phyloP scores from a whole-genome alignment of 768 basidiomycete species.

The Calocybe gangraenosa region DNA sequence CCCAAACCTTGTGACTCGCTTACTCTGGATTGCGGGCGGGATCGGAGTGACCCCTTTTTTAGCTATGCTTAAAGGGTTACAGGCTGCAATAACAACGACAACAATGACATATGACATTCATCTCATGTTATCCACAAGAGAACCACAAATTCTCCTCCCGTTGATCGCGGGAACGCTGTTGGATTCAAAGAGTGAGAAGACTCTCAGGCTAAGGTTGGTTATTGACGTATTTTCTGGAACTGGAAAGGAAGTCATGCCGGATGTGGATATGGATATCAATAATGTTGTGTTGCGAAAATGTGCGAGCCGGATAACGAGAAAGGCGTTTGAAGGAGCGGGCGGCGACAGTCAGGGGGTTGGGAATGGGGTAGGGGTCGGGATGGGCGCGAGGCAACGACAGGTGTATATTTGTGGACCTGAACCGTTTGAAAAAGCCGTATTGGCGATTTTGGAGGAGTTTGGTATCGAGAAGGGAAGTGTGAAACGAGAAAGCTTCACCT shows the following conservation, averaged over 20 bases:
- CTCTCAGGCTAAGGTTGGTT: constrained; percentile 16
- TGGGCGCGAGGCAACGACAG: constrained; percentile 18
- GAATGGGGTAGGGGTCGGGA: too few relatives aligned
- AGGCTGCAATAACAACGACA: background rate
- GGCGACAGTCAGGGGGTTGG: background rate
- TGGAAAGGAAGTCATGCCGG: constrained; percentile 10
- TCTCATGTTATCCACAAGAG: constrained; percentile 47
- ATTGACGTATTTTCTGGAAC: constrained; percentile 45
- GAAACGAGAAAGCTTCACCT: constrained; percentile 34
- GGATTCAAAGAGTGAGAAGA: constrained; percentile 8
- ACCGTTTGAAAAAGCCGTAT: constrained; percentile 36
- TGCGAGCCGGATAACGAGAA: constrained; percentile 20
- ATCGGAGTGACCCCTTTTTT: constrained; percentile 65
- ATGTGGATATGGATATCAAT: constrained; percentile 6
- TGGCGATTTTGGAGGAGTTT: constrained; percentile 27
- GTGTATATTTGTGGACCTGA: constrained; percentile 49
- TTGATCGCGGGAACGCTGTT: constrained; percentile 31
- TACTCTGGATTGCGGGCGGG: constrained; percentile 62
- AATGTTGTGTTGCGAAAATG: constrained; percentile 14
- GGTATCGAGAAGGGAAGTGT: constrained; percentile 31
- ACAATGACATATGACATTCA: constrained; percentile 39
- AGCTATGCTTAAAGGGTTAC: constrained; percentile 36
- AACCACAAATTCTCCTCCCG: constrained; percentile 45
- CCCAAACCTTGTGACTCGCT: constrained; percentile 14
- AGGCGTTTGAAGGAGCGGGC: constrained; percentile 12